A percentile compares a stretch with the other conserved stretches of the same genome.
Conservation (phyloP, 345 rosid genomes). For the Mallotus nudiflorus region DNA sequence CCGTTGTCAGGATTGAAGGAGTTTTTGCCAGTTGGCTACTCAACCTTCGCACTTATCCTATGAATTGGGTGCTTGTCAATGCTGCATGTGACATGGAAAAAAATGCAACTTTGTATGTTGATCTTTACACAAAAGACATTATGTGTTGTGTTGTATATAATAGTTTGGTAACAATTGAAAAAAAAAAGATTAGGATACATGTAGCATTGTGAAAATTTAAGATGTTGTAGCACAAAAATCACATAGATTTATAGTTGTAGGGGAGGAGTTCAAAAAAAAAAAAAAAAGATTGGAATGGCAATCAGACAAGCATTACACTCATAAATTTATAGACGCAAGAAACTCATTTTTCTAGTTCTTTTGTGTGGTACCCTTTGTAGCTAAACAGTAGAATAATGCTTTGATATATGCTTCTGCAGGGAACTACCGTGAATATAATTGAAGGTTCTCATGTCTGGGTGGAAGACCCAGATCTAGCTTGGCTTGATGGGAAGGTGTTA, state of each 20-base stretch:
- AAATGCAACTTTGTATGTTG: neutral
- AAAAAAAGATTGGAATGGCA: neutral
- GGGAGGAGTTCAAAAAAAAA: neutral
- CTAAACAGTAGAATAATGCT: neutral
- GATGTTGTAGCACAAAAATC: neutral
- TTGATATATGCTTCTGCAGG: conserved; percentile 48
- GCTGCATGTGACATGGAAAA: neutral
- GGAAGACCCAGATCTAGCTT: conserved; percentile 69
- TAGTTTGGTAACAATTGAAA: neutral
- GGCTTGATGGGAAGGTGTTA: conserved; percentile 76
- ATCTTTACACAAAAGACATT: neutral
- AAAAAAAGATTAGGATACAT: neutral
- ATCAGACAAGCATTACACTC: neutral
- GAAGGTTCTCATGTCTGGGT: conserved; percentile 94
- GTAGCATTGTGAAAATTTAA: neutral
- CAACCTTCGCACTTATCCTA: too few species aligned
- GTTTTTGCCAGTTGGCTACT: too few species aligned
- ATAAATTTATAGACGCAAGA: too few species aligned
- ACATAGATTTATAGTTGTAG: too few species aligned
- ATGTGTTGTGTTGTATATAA: neutral
- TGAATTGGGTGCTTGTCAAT: neutral
- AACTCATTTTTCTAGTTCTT: neutral
- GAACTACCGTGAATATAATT: conserved; percentile 74
- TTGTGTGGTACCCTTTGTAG: neutral
- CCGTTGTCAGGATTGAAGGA: too few species aligned